Base-by-base conservation (phyloP, 495 filamentous ascomycete species). In the Penicillium crystallinum region DNA sequence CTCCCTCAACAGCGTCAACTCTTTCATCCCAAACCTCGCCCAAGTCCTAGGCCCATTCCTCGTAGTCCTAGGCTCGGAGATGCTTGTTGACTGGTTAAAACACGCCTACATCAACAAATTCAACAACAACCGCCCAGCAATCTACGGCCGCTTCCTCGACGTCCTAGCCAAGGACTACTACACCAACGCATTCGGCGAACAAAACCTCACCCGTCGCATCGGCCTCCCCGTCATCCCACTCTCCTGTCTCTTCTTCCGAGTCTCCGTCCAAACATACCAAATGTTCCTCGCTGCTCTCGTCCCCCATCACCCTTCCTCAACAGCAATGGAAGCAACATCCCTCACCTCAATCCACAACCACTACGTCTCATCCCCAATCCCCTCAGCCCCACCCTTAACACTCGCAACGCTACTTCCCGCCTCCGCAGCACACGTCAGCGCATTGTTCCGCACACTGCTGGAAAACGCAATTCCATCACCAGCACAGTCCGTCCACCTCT, bases 91-190 rank as follows among this genome's bases (percentile, higher is more conserved):
- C 65, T 97, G 88, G 89, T 73, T 96, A 55, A 99, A 99, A 66
- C 93, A 99, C 62, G 88, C 89, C 11, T 99, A 96, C 66, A 93
- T 97, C 66, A 90, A 83, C 54, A 99, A 99, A 67, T 99, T 99
- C 75, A 99, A 99, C 75, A 95, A 93, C 57, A 88, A 87, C 44
- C 89, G 91, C 35, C 95, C 95, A 17, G 85, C 79, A 2, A 83
- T 99, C 35, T 97, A 99, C 63, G 78, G 80, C 12, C 82, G 89
- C 27, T 97, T 93, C 66, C 75, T 97, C 12, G 93, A 99, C 62
- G 84, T 97, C 3, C 75, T 97, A 14, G 90, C 90, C 40, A 97
- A 96, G 64, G 93, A 99, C 59, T 99, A 99, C 69, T 97, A 97
- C 65, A 90, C 91, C 2, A 91, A 96, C 63, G 93, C 95, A 9